phyloP scores from a whole-genome alignment of 176 grass and related monocot genomes.

The Hordeum vulgare region DNA sequence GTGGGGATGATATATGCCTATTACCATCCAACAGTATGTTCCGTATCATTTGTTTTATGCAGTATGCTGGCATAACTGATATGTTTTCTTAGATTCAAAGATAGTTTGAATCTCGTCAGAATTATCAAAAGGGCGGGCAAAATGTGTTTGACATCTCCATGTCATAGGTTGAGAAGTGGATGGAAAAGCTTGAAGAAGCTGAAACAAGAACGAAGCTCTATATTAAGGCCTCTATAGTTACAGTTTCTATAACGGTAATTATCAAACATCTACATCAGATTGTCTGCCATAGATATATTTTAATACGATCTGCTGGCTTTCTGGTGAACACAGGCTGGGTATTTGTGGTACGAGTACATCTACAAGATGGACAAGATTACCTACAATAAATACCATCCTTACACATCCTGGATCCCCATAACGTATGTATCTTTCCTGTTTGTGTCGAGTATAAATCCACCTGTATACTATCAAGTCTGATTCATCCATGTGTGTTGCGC shows the following conservation, averaged over 20 bases:
- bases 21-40: slow-evolving; percentile 89
- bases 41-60: slow-evolving; percentile 10
- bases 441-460: not conserved
- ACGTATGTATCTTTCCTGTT: slow-evolving; percentile 47
- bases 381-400: slow-evolving; percentile 98
- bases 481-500: slow-evolving; percentile 20
- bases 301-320: slow-evolving; percentile 6
- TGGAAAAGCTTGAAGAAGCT: slow-evolving; percentile 96
- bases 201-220: slow-evolving; percentile 68
- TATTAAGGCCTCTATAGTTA: slow-evolving; percentile 68
- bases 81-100: slow-evolving; percentile 2
- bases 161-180: slow-evolving; percentile 86
- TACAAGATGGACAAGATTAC: slow-evolving; percentile 97
- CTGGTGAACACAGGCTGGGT: slow-evolving; percentile 63
- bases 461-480: slow-evolving; percentile 32
- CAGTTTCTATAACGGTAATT: slow-evolving; percentile 68
- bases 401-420: slow-evolving; percentile 99
- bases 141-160: not conserved
- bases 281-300: not conserved
- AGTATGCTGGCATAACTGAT: not conserved
- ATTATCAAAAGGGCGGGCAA: not conserved
- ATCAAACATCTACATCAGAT: slow-evolving; percentile 22
- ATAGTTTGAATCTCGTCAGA: not conserved
- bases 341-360: slow-evolving; percentile 95
- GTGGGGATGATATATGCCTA: slow-evolving; percentile 99